A percentile compares a stretch with the other conserved stretches of the same genome.
Evolutionary conservation across 2,329 filamentous ascomycete species (phyloP).

Genomic region (Neofusicoccum sp.): DNA sequence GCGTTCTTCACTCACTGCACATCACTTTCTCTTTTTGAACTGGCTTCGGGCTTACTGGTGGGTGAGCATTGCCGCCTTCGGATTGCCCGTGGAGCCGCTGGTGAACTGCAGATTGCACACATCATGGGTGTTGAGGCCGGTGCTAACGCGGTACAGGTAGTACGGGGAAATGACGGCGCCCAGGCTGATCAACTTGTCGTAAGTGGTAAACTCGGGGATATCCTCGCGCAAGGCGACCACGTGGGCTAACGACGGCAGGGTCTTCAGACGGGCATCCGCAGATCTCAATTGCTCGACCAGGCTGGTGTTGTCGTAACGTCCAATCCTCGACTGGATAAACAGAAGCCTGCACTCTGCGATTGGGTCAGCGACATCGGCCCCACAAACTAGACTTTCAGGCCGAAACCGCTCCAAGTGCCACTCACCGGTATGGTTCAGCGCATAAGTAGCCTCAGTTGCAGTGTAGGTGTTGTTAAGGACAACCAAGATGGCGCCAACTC

Average conservation of each 20-base stretch:
- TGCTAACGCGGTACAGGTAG: slow-evolving; percentile 15
- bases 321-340: slow-evolving; percentile 70
- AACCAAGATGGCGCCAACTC: slow-evolving; percentile 55
- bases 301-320: slow-evolving; percentile 60
- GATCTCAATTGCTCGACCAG: slow-evolving; percentile 48
- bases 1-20: neutral
- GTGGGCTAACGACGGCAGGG: slow-evolving; percentile 27
- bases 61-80: slow-evolving; percentile 40
- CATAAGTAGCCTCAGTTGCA: slow-evolving; percentile 67
- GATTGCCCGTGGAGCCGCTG: slow-evolving; percentile 38
- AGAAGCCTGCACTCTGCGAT: slow-evolving; percentile 65
- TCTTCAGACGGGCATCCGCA: slow-evolving; percentile 20
- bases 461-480: slow-evolving; percentile 84
- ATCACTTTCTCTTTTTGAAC: neutral
- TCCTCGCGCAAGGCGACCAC: slow-evolving; percentile 34
- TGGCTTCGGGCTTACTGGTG: slow-evolving; percentile 30
- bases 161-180: slow-evolving; percentile 28
- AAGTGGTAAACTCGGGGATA: slow-evolving; percentile 53
- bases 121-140: slow-evolving; percentile 18
- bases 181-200: slow-evolving; percentile 54
- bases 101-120: slow-evolving; percentile 40
- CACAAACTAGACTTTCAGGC: neutral
- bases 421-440: slow-evolving; percentile 66
- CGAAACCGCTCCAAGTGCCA: neutral
- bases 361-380: slow-evolving; percentile 15